Evolutionary conservation across 2,329 filamentous ascomycete species (phyloP), one percentile per base, ranked within the genome.

Genomic region (Orbilia brochopaga): DNA sequence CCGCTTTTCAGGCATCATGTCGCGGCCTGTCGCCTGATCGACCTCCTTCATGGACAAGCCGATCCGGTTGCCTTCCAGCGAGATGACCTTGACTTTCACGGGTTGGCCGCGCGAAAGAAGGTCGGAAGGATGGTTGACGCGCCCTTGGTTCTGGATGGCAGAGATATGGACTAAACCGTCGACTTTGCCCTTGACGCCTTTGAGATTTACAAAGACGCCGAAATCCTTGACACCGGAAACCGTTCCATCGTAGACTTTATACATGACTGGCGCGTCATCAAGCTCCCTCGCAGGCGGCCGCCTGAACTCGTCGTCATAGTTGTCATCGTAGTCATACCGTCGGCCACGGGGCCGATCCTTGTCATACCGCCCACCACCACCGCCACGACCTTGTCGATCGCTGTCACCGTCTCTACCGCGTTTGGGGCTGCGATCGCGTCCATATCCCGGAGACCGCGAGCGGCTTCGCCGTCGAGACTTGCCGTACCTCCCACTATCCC

Each of bases 31-130:
- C 30, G 86, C 85, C 79, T 99, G 94, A 76, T 99, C 93, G 15
- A 97, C 92, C 73, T 97, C 93, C 78, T 96, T 96, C 92, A 99
- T 97, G 0, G 92, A 96, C 4, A 99, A 81, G 0, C 92, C 92
- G 76, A 97, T 88, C 27, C 90, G 85, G 59, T 83, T 86, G 2
- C 89, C 88, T 77, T 97, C 90, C 59, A 96, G 88, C 78, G 90
- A 96, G 77, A 89, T 83, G 23, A 99, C 89, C 79, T 99, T 99
- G 76, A 97, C 91, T 79, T 94, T 96, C 60, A 99, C 91, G 0
- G 86, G 82, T 78, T 97, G 92, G 4, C 90, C 90, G 70, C 86
- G 85, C 1, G 88, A 85, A 2, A 99, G 84, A 0, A 99, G 81
- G 78, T 99, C 94, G 0, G 91, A 92, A 0, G 94, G 94, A 78